Evolutionary conservation across 2,329 filamentous ascomycete species (phyloP).

Genomic region (Claviceps citrina): DNA sequence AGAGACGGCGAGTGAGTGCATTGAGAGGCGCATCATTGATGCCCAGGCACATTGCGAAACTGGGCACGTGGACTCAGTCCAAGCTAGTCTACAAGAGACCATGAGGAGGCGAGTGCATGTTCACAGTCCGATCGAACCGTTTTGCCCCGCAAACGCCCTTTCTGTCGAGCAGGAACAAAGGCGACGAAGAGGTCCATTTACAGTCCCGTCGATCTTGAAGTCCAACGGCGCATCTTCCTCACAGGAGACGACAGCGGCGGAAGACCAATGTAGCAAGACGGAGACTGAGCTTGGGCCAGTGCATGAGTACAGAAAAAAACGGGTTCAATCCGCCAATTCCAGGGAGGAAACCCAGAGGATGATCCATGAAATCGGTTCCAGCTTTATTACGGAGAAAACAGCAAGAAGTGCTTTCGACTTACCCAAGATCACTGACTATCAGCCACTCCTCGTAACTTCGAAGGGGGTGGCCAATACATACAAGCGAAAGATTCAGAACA

Average conservation of each 20-base stretch:
- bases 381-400: conserved; percentile 8
- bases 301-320: conserved; percentile 10
- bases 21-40: background rate
- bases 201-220: conserved; percentile 22
- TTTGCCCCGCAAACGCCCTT: conserved; percentile 14
- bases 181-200: conserved; percentile 16
- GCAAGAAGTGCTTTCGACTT: conserved; percentile 1
- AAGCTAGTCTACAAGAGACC: background rate
- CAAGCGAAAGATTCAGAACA: background rate
- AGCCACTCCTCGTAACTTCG: background rate
- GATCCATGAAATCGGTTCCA: conserved; percentile 16
- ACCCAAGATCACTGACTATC: conserved; percentile 4
- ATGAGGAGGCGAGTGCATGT: conserved; percentile 5
- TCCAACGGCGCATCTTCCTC: background rate
- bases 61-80: background rate
- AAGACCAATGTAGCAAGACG: conserved; percentile 1
- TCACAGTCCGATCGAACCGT: conserved; percentile 6
- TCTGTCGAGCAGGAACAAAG: conserved; percentile 23
- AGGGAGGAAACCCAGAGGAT: conserved; percentile 8
- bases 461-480: background rate
- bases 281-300: conserved; percentile 11
- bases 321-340: conserved; percentile 4
- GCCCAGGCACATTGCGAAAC: background rate
- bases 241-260: conserved; percentile 6
- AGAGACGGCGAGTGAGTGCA: background rate